Conservation (phyloP, 2,329 filamentous ascomycete genomes). For the Pseudocercospora fijiensis region DNA sequence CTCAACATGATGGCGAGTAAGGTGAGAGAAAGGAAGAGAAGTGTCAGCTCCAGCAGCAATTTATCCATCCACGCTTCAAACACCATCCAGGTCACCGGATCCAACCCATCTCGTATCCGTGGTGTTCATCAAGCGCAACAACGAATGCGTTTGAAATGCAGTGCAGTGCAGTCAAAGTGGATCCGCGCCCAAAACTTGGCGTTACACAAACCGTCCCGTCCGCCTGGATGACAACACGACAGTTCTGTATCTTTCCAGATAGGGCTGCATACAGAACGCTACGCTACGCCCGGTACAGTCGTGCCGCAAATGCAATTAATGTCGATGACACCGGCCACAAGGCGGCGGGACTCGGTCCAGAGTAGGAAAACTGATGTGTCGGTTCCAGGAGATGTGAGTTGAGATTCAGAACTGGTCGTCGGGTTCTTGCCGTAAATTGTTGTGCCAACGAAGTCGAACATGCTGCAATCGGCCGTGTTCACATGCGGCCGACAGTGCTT, state of each 20-base stretch:
- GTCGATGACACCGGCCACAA: not conserved
- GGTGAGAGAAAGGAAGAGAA: not conserved
- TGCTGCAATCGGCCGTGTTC: not conserved
- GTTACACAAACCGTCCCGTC: slow-evolving; percentile 3
- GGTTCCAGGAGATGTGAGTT: not conserved
- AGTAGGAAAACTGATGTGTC: not conserved
- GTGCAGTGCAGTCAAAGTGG: not conserved
- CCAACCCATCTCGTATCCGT: not conserved
- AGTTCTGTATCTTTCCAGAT: slow-evolving; percentile 1
- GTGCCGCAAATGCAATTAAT: slow-evolving; percentile 7
- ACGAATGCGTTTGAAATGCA: not conserved
- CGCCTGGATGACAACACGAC: slow-evolving; percentile 4
- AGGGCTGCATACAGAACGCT: slow-evolving; percentile 3
- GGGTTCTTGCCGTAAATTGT: not conserved
- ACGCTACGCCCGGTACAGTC: slow-evolving; percentile 1
- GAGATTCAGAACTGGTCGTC: not conserved
- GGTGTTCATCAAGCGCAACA: slow-evolving; percentile 4
- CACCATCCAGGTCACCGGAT: slow-evolving; percentile 4
- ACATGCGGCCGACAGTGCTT: not conserved
- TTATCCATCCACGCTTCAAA: not conserved
- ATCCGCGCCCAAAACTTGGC: not conserved
- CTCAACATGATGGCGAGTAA: not conserved
- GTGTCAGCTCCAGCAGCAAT: not conserved
- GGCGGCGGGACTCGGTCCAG: not conserved
- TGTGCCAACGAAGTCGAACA: slow-evolving; percentile 1